Percentiles rank a stretch among this genome's conserved stretches.
phyloP scores from a whole-genome alignment of 208 protist species.

The Angomonas desouzai region DNA sequence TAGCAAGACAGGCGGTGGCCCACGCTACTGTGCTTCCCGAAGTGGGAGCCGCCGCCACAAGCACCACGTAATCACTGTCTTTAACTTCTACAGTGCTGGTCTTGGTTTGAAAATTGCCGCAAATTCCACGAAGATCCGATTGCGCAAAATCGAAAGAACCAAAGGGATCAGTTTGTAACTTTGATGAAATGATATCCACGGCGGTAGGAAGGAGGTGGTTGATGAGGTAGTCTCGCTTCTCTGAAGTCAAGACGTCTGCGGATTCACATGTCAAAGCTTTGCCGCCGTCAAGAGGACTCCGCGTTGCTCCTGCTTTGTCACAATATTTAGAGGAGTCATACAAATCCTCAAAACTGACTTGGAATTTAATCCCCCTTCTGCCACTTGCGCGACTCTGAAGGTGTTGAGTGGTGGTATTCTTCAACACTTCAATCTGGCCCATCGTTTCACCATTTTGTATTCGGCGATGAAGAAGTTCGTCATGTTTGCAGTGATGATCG shows the following conservation, averaged over 20 bases:
- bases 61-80: constrained; percentile 60
- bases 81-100: constrained; percentile 7
- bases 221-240: not conserved
- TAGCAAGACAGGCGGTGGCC: constrained; percentile 34
- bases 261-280: not conserved
- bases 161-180: not conserved
- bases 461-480: too few species aligned
- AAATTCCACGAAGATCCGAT: not conserved
- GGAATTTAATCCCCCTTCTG: not conserved
- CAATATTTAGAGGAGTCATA: not conserved
- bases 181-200: not conserved
- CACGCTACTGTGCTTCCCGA: constrained; percentile 25
- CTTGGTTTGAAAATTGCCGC: not conserved
- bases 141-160: not conserved
- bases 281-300: not conserved
- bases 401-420: too few species aligned
- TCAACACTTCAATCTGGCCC: too few species aligned
- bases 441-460: too few species aligned
- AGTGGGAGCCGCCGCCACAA: constrained; percentile 44
- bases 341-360: not conserved
- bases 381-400: too few species aligned
- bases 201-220: not conserved
- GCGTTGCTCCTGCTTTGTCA: not conserved
- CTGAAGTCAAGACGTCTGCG: not conserved
- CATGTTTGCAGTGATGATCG: too few species aligned